Conservation (phyloP, 1,284 basidiomycete species). For the Ganoderma meredithae region DNA sequence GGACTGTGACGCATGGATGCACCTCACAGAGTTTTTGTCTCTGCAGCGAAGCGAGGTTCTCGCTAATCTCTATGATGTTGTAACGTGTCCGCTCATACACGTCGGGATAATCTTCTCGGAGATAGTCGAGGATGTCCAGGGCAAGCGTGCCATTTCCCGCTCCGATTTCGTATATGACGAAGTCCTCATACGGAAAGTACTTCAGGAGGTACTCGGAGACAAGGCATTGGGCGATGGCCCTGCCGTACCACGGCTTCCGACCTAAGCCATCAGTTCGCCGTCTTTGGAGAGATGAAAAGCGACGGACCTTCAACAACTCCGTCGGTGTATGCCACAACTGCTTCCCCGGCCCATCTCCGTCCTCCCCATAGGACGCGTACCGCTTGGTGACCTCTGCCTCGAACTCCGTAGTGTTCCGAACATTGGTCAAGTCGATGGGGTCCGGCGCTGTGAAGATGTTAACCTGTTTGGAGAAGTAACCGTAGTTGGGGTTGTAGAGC, state of each 20-base stretch:
- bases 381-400: conserved; percentile 81
- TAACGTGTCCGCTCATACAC: conserved; percentile 93
- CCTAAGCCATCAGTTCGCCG: conserved; percentile 44
- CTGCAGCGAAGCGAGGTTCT: conserved; percentile 80
- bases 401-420: conserved; percentile 80
- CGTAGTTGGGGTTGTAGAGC: conserved; percentile 96
- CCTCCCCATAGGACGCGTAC: conserved; percentile 75
- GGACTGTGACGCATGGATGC: conserved; percentile 74
- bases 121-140: conserved; percentile 84
- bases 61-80: conserved; percentile 94
- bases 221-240: conserved; percentile 88
- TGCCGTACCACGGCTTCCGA: conserved; percentile 87
- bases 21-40: conserved; percentile 58
- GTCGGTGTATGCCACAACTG: conserved; percentile 99
- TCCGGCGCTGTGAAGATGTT: conserved; percentile 83
- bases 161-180: conserved; percentile 96
- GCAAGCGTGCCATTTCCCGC: conserved; percentile 98
- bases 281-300: background rate
- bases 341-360: conserved; percentile 77
- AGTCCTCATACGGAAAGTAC: conserved; percentile 95
- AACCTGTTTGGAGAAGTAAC: conserved; percentile 94
- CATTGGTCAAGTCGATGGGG: conserved; percentile 74
- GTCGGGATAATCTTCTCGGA: conserved; percentile 84
- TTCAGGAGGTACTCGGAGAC: conserved; percentile 92
- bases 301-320: conserved; percentile 92